These are phyloP conservation scores for Penicillium nucicola DNA, from an alignment of 495 filamentous ascomycete genomes.

Conservation along the genomic window DNA sequence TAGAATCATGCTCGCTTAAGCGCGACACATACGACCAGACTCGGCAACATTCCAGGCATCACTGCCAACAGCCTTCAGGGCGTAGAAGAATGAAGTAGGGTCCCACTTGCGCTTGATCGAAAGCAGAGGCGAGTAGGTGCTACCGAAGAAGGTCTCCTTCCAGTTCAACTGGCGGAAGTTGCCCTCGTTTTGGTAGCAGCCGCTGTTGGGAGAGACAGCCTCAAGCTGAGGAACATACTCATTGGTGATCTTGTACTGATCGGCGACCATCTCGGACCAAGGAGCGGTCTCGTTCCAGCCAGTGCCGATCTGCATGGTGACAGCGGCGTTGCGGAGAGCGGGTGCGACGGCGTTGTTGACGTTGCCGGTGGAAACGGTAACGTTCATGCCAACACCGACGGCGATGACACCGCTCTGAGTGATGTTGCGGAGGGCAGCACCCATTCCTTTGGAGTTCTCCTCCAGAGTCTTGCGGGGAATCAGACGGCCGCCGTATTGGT, in stretches of 20 bases:
- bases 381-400: conserved; percentile 44
- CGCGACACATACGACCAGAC: conserved; percentile 29
- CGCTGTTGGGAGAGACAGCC: conserved; percentile 35
- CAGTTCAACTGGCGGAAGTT: conserved; percentile 52
- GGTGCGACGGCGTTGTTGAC: conserved; percentile 53
- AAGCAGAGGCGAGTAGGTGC: conserved; percentile 37
- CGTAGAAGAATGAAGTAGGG: conserved; percentile 58
- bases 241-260: conserved; percentile 40
- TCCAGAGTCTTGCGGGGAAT: conserved; percentile 49
- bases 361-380: conserved; percentile 31
- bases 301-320: conserved; percentile 41
- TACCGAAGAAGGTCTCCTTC: conserved; percentile 52
- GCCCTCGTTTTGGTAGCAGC: conserved; percentile 41
- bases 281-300: conserved; percentile 44
- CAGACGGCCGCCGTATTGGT: conserved; percentile 58
- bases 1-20: conserved; percentile 8
- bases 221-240: conserved; percentile 43
- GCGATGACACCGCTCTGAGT: conserved; percentile 40
- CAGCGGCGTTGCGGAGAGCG: conserved; percentile 51
- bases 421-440: conserved; percentile 33
- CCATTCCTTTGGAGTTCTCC: conserved; percentile 42
- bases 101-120: conserved; percentile 49
- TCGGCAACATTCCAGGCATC: conserved; percentile 38
- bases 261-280: conserved; percentile 36
- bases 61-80: conserved; percentile 57